phyloP scores from a whole-genome alignment of 441 rosid genomes.

The Adansonia madagascariensis region DNA sequence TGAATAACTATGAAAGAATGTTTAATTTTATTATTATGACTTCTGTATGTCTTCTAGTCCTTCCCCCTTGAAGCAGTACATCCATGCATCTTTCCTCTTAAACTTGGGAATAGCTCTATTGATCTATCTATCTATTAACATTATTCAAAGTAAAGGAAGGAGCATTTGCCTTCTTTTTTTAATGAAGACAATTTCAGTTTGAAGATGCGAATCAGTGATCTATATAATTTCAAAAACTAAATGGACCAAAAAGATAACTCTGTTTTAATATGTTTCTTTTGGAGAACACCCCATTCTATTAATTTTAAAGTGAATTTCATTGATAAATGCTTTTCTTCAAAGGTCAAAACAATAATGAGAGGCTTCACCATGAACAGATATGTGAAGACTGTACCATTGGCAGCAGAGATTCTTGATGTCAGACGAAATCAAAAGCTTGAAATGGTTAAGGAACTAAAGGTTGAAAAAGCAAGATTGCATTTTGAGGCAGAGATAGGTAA shows the following conservation, averaged over 20 bases:
- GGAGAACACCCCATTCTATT: not conserved
- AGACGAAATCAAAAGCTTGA: conserved; percentile 82
- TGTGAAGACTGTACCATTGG: conserved; percentile 94
- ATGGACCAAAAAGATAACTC: not conserved
- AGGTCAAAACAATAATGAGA: not conserved
- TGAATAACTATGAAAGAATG: not conserved
- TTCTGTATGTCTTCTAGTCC: not conserved
- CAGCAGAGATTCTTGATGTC: conserved; percentile 84
- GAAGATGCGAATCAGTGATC: not conserved
- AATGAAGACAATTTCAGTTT: not conserved
- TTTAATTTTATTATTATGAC: not conserved
- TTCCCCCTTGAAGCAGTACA: not conserved
- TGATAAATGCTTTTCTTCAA: conserved; percentile 6
- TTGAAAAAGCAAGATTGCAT: conserved; percentile 72
- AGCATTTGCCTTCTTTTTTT: not conserved
- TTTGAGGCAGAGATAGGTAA: conserved; percentile 93
- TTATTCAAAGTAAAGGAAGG: not conserved
- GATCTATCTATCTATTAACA: conserved; percentile 1
- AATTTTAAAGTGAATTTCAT: not conserved
- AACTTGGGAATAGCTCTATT: not conserved
- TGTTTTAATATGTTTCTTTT: not conserved
- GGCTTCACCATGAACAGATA: conserved; percentile 52
- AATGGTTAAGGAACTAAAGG: conserved; percentile 76
- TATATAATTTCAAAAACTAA: not conserved
- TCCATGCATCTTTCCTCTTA: not conserved